Percentiles rank a stretch among this genome's conserved stretches.
Evolutionary conservation across 2,329 filamentous ascomycete species (phyloP).

Genomic region (Epichloe uncinata): DNA sequence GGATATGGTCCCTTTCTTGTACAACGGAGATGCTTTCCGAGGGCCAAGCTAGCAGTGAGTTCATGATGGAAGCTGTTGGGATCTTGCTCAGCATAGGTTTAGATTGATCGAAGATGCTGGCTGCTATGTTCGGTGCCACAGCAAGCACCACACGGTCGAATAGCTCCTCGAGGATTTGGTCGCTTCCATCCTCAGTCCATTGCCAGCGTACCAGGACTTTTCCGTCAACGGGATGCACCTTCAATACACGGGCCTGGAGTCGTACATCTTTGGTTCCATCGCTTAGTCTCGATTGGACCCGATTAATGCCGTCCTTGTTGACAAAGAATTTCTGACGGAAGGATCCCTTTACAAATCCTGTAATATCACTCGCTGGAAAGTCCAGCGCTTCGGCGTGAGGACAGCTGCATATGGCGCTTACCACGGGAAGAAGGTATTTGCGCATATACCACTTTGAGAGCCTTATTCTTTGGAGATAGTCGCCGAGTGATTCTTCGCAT

Average conservation of each 20-base stretch:
- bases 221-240: constrained; percentile 15
- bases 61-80: constrained; percentile 34
- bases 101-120: constrained; percentile 32
- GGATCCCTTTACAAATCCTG: constrained; percentile 34
- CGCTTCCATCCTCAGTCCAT: constrained; percentile 7
- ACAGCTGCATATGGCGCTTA: constrained; percentile 42
- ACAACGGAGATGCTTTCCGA: constrained; percentile 4
- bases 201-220: constrained; percentile 23
- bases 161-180: constrained; percentile 14
- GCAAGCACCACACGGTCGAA: constrained; percentile 42
- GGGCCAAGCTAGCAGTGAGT: constrained; percentile 25
- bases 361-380: constrained; percentile 40
- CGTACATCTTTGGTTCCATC: constrained; percentile 25
- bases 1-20: background rate
- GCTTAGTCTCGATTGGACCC: constrained; percentile 33
- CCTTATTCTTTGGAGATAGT: constrained; percentile 35
- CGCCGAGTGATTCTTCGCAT: background rate
- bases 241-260: constrained; percentile 24
- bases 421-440: constrained; percentile 39
- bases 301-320: constrained; percentile 34
- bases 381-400: constrained; percentile 34
- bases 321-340: constrained; percentile 36
- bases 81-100: constrained; percentile 24
- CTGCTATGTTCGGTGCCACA: constrained; percentile 39
- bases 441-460: constrained; percentile 32